A percentile compares a stretch with the other conserved stretches of the same genome.
Evolutionary conservation across 495 filamentous ascomycete species (phyloP).

Genomic region (Penicillium ucsense): DNA sequence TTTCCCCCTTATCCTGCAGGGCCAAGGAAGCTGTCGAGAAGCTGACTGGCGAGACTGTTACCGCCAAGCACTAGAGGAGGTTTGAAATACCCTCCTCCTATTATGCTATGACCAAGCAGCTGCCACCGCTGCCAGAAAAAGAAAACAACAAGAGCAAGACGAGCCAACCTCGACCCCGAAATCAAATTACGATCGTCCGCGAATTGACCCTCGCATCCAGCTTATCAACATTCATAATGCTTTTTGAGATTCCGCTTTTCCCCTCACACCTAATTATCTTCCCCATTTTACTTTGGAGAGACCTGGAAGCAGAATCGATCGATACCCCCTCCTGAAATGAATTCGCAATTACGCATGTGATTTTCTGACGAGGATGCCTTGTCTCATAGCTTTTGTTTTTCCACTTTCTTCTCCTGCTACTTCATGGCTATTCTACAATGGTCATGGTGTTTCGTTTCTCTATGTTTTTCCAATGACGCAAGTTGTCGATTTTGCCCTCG

Average conservation of each 20-base stretch:
- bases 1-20: constrained; percentile 43
- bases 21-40: constrained; percentile 97
- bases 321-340: constrained; percentile 17
- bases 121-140: constrained; percentile 9
- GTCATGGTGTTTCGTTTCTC: neutral
- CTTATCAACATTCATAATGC: constrained; percentile 4
- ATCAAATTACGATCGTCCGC: no score
- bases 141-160: neutral
- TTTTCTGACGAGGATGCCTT: neutral
- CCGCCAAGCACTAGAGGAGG: constrained; percentile 86
- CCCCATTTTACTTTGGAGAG: neutral
- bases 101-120: neutral
- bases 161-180: no score
- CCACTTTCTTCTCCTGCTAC: neutral
- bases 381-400: neutral
- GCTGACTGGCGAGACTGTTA: constrained; percentile 86
- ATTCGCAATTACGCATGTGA: constrained; percentile 6
- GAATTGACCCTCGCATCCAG: no score
- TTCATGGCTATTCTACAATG: neutral
- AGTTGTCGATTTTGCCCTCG: no score
- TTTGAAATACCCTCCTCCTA: constrained; percentile 41
- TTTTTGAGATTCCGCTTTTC: neutral
- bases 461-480: no score
- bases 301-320: constrained; percentile 1
- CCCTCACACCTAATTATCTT: neutral